Evolutionary conservation across 768 basidiomycete genomes (phyloP), one percentile per base, ranked within the genome.

Genomic region (Lactarius evosmus): DNA sequence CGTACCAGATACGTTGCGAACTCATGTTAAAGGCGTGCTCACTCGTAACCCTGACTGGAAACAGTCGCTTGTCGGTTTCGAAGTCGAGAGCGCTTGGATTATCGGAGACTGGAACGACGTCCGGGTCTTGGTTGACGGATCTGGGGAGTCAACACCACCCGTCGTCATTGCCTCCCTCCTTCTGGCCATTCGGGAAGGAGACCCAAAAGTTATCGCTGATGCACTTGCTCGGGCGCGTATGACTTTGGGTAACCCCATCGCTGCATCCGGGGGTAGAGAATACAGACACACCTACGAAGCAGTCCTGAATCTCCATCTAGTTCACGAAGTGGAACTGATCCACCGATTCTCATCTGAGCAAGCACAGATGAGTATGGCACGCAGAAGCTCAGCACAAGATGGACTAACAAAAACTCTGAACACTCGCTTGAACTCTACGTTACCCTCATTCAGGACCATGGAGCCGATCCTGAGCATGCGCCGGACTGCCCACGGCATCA

Each of bases 81-180:
- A 93, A 69, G 85, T 91, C 12, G 95, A 99, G 77, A 91, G 94
- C 65, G 91, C 93, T 1, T 96, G 95, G 89, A 95, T 95, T 84
- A 88, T 94, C 36, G 91, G 93, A 6, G 93, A 95, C 67, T 98
- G 95, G 95, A 80, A 83, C 2, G 89, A 90, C 56, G 89, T 99
- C 17, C 80, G 85, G 57, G 75, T 76, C 19, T 78, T 92, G 49
- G 81, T 87, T 25, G 76, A 79, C 41, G 77, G 75, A 32, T 77
- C 80, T 19, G 75, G 80, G n/a, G 73, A 76, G 14, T 78, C 82
- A 25, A 80, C 83, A 0, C 79, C 93, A 0, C 81, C 89, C 30
- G 79, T 88, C 36, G 83, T 87, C 40, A 86, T 95, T 58, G 95
- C 89, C 5, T 82, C 86, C 32, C 84, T 94, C 16, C 80, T 98